These are phyloP conservation scores for Pistacia atlantica DNA, from an alignment of 345 rosid genomes.

Conservation along the genomic window DNA sequence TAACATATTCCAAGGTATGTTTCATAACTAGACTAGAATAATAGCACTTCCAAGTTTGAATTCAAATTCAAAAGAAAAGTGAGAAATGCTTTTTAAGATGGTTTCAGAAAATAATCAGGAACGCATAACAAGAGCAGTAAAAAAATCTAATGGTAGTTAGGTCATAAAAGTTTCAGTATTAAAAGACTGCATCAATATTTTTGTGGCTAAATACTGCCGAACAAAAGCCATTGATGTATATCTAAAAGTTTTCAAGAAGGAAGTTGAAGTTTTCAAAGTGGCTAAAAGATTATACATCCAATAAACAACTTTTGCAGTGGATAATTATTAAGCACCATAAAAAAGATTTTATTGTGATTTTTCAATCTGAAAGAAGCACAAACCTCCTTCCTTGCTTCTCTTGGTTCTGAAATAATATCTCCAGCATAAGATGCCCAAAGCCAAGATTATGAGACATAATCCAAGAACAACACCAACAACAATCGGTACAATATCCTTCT, in stretches of 20 bases:
- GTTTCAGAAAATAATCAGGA: neutral
- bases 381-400: conserved; percentile 26
- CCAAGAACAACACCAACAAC: conserved; percentile 32
- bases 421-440: conserved; percentile 40
- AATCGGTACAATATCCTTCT: conserved; percentile 21
- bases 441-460: conserved; percentile 25
- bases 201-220: neutral
- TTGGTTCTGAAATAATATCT: conserved; percentile 21
- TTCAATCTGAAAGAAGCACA: conserved; percentile 1
- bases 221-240: neutral
- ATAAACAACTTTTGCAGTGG: neutral
- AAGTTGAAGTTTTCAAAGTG: neutral
- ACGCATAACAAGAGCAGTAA: neutral
- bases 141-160: neutral
- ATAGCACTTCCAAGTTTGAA: neutral
- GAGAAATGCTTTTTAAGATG: neutral
- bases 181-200: too few relatives aligned
- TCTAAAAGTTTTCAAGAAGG: neutral
- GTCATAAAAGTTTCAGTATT: too few relatives aligned
- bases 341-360: neutral
- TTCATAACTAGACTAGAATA: neutral
- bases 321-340: neutral
- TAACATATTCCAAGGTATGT: neutral
- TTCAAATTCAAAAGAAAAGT: neutral
- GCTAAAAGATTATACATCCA: too few relatives aligned